Evolutionary conservation across 2,329 filamentous ascomycete genomes (phyloP).

Genomic region (Scytalidium sp.): DNA sequence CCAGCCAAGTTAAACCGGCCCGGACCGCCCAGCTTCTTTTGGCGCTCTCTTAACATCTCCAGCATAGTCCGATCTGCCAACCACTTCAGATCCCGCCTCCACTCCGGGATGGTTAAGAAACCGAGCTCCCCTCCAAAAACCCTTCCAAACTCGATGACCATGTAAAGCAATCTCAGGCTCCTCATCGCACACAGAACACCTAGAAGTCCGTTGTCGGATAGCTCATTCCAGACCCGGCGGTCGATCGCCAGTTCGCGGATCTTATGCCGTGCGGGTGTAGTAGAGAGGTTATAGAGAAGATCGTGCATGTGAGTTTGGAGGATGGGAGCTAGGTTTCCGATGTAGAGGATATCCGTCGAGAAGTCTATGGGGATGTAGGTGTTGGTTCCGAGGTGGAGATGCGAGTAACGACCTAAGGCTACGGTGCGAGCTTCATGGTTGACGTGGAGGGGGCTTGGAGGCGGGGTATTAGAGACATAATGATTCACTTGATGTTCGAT

Average conservation of each 20-base stretch:
- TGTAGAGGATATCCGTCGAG: constrained; percentile 15
- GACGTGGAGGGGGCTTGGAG: constrained; percentile 16
- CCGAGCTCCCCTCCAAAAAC: constrained; percentile 12
- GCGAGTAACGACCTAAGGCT: constrained; percentile 3
- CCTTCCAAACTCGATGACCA: constrained; percentile 25
- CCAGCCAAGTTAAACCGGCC: neutral
- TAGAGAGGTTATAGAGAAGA: constrained; percentile 20
- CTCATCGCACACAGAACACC: constrained; percentile 17
- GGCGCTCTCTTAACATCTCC: constrained; percentile 13
- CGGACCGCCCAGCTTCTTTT: constrained; percentile 6
- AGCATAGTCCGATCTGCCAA: constrained; percentile 14
- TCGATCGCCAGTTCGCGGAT: constrained; percentile 18
- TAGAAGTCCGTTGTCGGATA: constrained; percentile 20
- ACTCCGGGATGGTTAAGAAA: constrained; percentile 17
- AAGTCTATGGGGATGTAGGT: constrained; percentile 14
- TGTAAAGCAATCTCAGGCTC: constrained; percentile 11
- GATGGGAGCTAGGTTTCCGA: constrained; percentile 16
- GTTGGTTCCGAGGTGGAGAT: constrained; percentile 10
- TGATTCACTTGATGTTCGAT: constrained; percentile 16
- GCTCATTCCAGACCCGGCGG: constrained; percentile 18
- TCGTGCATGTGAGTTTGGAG: constrained; percentile 12
- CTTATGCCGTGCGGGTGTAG: constrained; percentile 14
- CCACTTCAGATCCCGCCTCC: constrained; percentile 22
- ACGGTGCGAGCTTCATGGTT: constrained; percentile 15
- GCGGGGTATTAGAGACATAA: constrained; percentile 18